Conservation (phyloP, 2,329 filamentous ascomycete species). For the Colletotrichum sojae region DNA sequence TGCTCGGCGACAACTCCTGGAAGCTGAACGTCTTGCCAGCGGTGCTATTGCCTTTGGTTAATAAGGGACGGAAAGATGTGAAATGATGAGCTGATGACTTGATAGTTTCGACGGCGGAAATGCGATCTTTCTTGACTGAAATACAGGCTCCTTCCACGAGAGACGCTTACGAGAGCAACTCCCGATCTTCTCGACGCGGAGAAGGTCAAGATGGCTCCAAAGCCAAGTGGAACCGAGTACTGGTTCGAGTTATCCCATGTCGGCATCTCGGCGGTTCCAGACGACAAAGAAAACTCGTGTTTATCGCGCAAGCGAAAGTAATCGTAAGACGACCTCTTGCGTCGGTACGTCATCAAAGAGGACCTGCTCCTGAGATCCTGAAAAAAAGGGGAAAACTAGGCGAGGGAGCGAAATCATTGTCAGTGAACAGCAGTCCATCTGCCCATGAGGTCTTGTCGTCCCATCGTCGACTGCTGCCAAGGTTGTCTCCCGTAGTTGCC, state of each 20-base stretch:
- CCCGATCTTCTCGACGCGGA: background rate
- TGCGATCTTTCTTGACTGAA: background rate
- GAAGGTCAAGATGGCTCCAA: constrained; percentile 3
- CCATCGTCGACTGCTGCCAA: constrained; percentile 27
- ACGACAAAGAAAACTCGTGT: constrained; percentile 21
- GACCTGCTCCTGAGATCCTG: background rate
- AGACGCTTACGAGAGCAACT: background rate
- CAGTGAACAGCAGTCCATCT: constrained; percentile 11
- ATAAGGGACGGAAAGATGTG: background rate
- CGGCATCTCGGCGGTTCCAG: constrained; percentile 1
- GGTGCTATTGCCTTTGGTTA: background rate
- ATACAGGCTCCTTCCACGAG: background rate
- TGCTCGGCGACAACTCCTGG: background rate
- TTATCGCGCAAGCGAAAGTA: constrained; percentile 5
- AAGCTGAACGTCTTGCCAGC: background rate
- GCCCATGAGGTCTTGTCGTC: constrained; percentile 19
- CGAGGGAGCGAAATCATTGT: constrained; percentile 14
- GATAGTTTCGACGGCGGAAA: constrained; percentile 11
- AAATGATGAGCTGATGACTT: background rate
- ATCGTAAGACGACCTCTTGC: constrained; percentile 4
- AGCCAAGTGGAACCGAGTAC: background rate
- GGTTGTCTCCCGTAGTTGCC: background rate
- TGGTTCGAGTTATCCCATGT: constrained; percentile 1
- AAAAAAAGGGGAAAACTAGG: background rate
- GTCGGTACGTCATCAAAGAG: background rate